phyloP scores from a whole-genome alignment of 441 rosid species.

The California macrophylla region DNA sequence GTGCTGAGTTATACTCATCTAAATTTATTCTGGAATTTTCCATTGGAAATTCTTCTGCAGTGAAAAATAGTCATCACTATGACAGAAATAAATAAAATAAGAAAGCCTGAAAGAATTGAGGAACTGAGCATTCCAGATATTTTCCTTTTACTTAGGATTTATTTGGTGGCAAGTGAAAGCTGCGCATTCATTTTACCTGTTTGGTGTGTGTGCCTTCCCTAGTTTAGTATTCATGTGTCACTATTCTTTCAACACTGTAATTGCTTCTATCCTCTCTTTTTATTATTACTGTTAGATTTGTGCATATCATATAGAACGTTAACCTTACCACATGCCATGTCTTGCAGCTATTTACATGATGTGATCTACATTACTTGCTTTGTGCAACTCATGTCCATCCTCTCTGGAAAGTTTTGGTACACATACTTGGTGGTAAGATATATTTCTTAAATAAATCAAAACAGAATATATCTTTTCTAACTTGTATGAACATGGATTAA shows the following conservation, averaged over 20 bases:
- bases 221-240: neutral
- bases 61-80: neutral
- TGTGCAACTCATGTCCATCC: slow-evolving; percentile 60
- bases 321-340: slow-evolving; percentile 12
- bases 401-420: slow-evolving; percentile 77
- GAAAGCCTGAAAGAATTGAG: neutral
- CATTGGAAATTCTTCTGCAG: neutral
- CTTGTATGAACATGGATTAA: neutral
- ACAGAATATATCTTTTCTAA: neutral
- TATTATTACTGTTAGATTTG: neutral
- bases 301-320: neutral
- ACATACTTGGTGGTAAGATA: slow-evolving; percentile 59
- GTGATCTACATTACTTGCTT: slow-evolving; percentile 70
- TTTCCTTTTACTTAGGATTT: neutral
- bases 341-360: slow-evolving; percentile 67
- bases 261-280: neutral
- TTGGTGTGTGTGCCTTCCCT: neutral
- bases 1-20: neutral
- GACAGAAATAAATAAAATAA: neutral
- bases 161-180: neutral
- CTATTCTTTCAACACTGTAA: slow-evolving; percentile 4
- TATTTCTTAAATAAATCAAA: slow-evolving; percentile 9
- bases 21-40: neutral
- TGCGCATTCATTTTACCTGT: neutral
- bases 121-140: neutral